Conservation (phyloP, 306 rosid genomes). For the Vigna unguiculata region DNA sequence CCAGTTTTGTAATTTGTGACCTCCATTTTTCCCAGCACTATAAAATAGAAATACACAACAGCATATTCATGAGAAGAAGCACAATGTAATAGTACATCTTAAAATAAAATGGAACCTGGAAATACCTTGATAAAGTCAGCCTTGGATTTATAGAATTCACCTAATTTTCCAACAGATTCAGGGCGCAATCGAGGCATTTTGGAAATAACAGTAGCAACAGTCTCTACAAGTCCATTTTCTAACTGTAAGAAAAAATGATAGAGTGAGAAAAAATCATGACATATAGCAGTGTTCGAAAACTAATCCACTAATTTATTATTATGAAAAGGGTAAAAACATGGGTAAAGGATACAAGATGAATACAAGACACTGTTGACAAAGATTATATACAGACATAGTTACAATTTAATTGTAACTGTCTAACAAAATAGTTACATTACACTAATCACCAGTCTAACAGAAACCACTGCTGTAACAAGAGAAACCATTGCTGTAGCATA, state of each 20-base stretch:
- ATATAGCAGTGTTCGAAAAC: constrained; percentile 8
- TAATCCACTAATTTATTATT: no score
- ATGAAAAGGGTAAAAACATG: no score
- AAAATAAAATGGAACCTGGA: constrained; percentile 20
- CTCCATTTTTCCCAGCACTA: constrained; percentile 99
- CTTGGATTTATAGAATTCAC: constrained; percentile 81
- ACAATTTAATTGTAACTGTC: no score
- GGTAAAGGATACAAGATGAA: no score
- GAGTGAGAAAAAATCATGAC: constrained; percentile 41
- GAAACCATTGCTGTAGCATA: no score
- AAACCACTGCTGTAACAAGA: no score
- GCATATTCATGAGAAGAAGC: constrained; percentile 6
- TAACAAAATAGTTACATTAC: no score
- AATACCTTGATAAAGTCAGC: constrained; percentile 87
- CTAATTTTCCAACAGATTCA: constrained; percentile 71
- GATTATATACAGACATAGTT: no score
- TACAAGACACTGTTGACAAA: no score
- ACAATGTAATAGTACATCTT: neutral
- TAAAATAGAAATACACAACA: constrained; percentile 40
- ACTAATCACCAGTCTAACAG: no score
- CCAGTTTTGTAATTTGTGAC: constrained; percentile 81
- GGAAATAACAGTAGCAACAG: constrained; percentile 88
- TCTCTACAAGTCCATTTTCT: constrained; percentile 94
- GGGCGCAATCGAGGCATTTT: constrained; percentile 85
- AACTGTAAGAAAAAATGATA: constrained; percentile 55